phyloP scores from a whole-genome alignment of 352 stramenopile genomes.

The Phytopythium delawarense region DNA sequence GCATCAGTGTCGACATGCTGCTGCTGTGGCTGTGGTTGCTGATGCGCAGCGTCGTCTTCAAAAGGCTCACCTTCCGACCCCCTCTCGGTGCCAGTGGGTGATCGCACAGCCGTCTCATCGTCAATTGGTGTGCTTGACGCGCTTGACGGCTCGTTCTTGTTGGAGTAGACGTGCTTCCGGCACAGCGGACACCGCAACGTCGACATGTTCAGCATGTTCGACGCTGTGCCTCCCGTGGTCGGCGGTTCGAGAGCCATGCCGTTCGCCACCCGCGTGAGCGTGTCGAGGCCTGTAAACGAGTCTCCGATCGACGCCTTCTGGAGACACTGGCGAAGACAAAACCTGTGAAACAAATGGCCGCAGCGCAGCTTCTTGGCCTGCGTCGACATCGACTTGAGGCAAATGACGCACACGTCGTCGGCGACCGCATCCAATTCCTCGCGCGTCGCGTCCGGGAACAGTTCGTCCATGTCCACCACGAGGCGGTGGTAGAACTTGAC shows the following conservation, averaged over 20 bases:
- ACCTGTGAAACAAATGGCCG: slow-evolving; percentile 67
- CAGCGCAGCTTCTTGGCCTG: slow-evolving; percentile 74
- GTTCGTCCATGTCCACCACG: slow-evolving; percentile 59
- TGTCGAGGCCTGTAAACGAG: slow-evolving; percentile 36
- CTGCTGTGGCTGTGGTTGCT: not conserved
- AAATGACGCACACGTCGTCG: slow-evolving; percentile 82
- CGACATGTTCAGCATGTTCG: slow-evolving; percentile 7
- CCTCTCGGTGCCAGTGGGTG: not conserved
- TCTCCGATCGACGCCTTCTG: slow-evolving; percentile 62
- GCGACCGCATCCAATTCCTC: slow-evolving; percentile 51
- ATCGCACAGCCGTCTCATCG: not conserved
- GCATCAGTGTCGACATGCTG: not conserved
- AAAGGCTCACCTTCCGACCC: not conserved
- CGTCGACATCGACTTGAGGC: slow-evolving; percentile 60
- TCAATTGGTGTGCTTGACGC: not conserved
- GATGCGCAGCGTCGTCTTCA: not conserved
- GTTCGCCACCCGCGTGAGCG: slow-evolving; percentile 25
- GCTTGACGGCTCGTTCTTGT: slow-evolving; percentile 19
- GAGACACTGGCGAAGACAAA: slow-evolving; percentile 74
- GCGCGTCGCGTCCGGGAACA: slow-evolving; percentile 52
- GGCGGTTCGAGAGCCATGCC: slow-evolving; percentile 28
- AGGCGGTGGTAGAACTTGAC: slow-evolving; percentile 69
- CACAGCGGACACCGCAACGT: slow-evolving; percentile 59
- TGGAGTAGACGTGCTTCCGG: slow-evolving; percentile 50
- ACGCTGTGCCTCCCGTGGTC: not conserved